Conservation (phyloP, 108 stramenopile genomes). For the Conticribra guillardii region DNA sequence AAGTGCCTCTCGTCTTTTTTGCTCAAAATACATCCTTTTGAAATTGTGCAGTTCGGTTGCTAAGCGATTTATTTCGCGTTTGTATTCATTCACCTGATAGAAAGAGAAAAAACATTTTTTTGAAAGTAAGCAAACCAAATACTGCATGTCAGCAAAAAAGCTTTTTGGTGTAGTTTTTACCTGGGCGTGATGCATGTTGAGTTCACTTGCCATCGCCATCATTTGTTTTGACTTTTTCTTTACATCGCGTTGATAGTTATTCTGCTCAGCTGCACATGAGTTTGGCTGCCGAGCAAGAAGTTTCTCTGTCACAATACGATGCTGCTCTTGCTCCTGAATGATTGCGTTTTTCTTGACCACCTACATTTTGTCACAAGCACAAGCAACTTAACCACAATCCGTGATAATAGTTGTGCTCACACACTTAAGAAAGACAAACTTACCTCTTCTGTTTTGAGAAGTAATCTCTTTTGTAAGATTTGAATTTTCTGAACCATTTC, state of each 20-base stretch:
- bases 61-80: conserved; percentile 78
- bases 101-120: neutral
- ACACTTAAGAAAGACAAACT: too few relatives aligned
- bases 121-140: too few relatives aligned
- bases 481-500: conserved; percentile 93
- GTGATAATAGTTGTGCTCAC: too few relatives aligned
- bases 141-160: too few relatives aligned
- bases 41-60: conserved; percentile 75
- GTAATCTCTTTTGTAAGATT: conserved; percentile 70
- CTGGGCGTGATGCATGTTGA: conserved; percentile 91
- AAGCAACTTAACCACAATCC: too few relatives aligned
- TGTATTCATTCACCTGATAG: conserved; percentile 67
- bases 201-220: conserved; percentile 87
- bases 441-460: conserved; percentile 83
- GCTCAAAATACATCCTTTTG: conserved; percentile 81
- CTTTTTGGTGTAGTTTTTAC: conserved; percentile 24
- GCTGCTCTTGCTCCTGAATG: conserved; percentile 82
- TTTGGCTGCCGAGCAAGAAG: conserved; percentile 78
- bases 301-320: conserved; percentile 77
- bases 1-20: conserved; percentile 67
- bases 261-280: conserved; percentile 85
- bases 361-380: neutral
- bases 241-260: conserved; percentile 76
- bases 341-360: conserved; percentile 72
- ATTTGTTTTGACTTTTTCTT: conserved; percentile 81